Conservation (phyloP, 805 yeast species). For the Ogataea pignaliae region DNA sequence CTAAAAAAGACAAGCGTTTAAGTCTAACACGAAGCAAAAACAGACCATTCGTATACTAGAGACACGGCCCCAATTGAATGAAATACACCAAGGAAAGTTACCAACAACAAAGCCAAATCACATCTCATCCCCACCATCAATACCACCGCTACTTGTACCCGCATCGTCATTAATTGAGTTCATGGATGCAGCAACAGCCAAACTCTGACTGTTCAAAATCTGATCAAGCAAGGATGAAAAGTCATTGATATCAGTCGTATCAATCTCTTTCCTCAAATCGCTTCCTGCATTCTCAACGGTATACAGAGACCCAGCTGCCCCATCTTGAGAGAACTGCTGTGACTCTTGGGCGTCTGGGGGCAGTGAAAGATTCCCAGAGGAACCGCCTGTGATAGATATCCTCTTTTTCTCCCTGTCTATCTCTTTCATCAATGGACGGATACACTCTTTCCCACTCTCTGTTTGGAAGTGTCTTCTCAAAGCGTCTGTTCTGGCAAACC, state of each 20-base stretch:
- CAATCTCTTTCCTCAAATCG: constrained; percentile 6
- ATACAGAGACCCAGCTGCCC: constrained; percentile 1
- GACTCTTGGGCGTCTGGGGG: no score
- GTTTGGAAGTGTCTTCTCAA: constrained; percentile 75
- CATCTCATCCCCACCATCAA: background rate
- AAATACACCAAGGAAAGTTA: background rate
- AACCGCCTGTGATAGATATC: background rate
- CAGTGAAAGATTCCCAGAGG: constrained; percentile 5
- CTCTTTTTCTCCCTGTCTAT: constrained; percentile 23
- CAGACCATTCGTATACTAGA: background rate
- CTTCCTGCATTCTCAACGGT: constrained; percentile 17
- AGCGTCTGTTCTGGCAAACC: constrained; percentile 78
- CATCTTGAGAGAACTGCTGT: background rate
- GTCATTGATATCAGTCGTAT: constrained; percentile 12
- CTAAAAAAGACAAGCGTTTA: background rate
- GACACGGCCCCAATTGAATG: background rate
- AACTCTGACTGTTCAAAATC: constrained; percentile 16
- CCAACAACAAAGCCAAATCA: background rate
- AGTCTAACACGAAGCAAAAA: background rate
- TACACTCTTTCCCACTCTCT: constrained; percentile 71
- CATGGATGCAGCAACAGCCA: constrained; percentile 8
- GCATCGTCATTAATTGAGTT: background rate
- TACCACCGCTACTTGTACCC: background rate
- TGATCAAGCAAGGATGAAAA: constrained; percentile 18
- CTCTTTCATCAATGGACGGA: constrained; percentile 62